Percentiles rank a stretch among this genome's conserved stretches.
Evolutionary conservation across 371 early-diverging fungal species (phyloP).

Genomic region (Mucor ambiguus): DNA sequence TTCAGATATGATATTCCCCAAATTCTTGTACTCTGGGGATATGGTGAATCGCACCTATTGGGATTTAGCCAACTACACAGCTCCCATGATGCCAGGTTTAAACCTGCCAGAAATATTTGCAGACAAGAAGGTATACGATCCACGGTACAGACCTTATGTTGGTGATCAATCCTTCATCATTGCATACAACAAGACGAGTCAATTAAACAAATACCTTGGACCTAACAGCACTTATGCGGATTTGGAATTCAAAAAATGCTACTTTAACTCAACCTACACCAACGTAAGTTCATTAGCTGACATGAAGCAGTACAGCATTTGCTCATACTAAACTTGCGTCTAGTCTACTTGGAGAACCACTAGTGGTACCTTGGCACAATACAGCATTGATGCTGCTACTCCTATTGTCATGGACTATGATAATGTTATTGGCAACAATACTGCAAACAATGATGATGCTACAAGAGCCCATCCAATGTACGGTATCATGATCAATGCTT

Average conservation of each 20-base stretch:
- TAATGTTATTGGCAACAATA: conserved; percentile 20
- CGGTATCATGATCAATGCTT: conserved; percentile 19
- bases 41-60: conserved; percentile 28
- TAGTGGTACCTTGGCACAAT: not conserved
- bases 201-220: not conserved
- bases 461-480: not conserved
- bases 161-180: conserved; percentile 34
- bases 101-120: not conserved
- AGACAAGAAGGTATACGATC: not conserved
- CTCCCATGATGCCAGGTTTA: conserved; percentile 7
- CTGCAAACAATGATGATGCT: not conserved
- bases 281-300: not conserved
- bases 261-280: conserved; percentile 11
- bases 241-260: conserved; percentile 14
- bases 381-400: not conserved
- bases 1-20: conserved; percentile 3
- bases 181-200: conserved; percentile 1
- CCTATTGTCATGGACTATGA: conserved; percentile 25
- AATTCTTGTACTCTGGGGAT: conserved; percentile 24
- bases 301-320: not conserved
- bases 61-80: conserved; percentile 19
- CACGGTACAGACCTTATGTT: conserved; percentile 20
- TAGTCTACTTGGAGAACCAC: conserved; percentile 19
- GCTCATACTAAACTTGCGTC: not conserved
- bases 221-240: not conserved